Conservation (phyloP, 805 yeast genomes). For the Candida multigemmis region DNA sequence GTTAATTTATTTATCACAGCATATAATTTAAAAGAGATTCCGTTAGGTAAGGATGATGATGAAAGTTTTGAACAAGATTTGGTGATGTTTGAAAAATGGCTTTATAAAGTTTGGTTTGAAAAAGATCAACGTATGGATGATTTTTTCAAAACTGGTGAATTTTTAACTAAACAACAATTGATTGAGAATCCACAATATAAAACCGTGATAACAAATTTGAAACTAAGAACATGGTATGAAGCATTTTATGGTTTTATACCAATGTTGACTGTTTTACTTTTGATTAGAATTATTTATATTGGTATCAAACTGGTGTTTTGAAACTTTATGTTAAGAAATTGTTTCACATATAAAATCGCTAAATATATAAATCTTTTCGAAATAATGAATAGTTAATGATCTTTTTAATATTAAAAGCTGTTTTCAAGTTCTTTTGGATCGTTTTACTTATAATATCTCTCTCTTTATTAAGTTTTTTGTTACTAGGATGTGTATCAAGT, state of each 20-base stretch:
- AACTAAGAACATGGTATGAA: too few relatives aligned
- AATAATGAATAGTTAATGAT: too few relatives aligned
- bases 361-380: too few relatives aligned
- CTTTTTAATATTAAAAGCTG: too few relatives aligned
- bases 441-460: too few relatives aligned
- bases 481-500: slow-evolving; percentile 44
- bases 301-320: too few relatives aligned
- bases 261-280: too few relatives aligned
- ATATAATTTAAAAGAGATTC: slow-evolving; percentile 52
- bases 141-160: slow-evolving; percentile 44
- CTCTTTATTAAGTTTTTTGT: slow-evolving; percentile 44
- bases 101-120: slow-evolving; percentile 60
- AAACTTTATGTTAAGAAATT: too few relatives aligned
- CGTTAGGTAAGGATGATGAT: slow-evolving; percentile 41
- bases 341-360: too few relatives aligned
- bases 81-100: slow-evolving; percentile 63
- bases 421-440: too few relatives aligned
- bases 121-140: slow-evolving; percentile 68
- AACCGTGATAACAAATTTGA: slow-evolving; percentile 1
- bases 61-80: slow-evolving; percentile 32
- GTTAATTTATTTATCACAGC: slow-evolving; percentile 61
- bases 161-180: background rate
- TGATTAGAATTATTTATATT: too few relatives aligned
- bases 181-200: background rate
- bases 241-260: too few relatives aligned